A percentile compares a stretch with the other conserved stretches of the same genome.
These are phyloP conservation scores for Citrus cavaleriei DNA, from an alignment of 345 rosid genomes.

Conservation along the genomic window DNA sequence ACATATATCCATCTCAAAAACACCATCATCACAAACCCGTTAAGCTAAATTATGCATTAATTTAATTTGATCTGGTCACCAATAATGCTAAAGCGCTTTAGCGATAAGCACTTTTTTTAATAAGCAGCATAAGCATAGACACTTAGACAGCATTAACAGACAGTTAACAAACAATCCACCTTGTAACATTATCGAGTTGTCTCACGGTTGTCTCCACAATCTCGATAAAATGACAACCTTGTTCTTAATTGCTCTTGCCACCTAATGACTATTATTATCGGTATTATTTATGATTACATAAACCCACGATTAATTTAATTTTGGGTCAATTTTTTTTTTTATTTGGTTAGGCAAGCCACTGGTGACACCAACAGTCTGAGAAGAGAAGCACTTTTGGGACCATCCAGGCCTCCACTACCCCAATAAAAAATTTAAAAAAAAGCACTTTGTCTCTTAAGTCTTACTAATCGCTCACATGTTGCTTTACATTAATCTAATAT, in stretches of 20 bases:
- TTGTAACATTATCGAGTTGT: constrained; percentile 15
- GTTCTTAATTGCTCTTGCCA: constrained; percentile 10
- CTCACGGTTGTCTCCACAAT: constrained; percentile 22
- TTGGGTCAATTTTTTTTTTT: background rate
- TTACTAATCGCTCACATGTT: background rate
- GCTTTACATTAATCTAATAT: background rate
- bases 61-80: background rate
- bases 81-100: background rate
- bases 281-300: background rate
- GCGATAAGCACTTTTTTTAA: background rate
- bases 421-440: no score
- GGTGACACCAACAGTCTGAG: constrained; percentile 8
- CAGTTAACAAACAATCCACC: constrained; percentile 13
- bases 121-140: background rate
- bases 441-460: background rate
- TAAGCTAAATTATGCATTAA: background rate
- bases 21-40: background rate
- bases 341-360: background rate
- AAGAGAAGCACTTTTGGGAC: background rate
- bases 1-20: background rate
- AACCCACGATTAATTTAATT: background rate
- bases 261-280: constrained; percentile 9
- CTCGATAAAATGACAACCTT: constrained; percentile 16
- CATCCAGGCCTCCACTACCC: background rate
- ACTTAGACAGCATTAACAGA: background rate